Base-by-base conservation (phyloP, 345 rosid genomes). In the Geranium rotundifolium region DNA sequence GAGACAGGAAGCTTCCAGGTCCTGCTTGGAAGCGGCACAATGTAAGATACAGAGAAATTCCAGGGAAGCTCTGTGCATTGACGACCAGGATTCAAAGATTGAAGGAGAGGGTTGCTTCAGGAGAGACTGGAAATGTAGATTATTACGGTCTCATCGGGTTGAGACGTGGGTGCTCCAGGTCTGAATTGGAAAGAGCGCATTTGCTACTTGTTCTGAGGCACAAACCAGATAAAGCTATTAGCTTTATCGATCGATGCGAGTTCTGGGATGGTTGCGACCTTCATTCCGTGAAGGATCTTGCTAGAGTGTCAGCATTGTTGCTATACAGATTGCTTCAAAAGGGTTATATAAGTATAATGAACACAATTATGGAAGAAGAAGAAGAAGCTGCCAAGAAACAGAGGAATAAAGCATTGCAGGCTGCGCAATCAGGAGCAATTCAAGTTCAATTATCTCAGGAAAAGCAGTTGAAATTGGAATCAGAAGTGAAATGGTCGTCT, bases 331-430 rank as follows among this genome's bases (percentile, higher is more conserved):
- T 76, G 74, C 73, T 79, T 1, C 80, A 76, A 67, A 79, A 71
- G 63, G 83, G 78, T 23, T 67, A 76, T 55, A 54, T 70, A 6
- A 71, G 62, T 20, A 39, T 79, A 5, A 66, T 62, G 75, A 52
- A 78, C 2, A 66, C 72, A 4, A 69, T 76, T 7, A 50, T 57
- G 31, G 85, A 83, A n/a, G 27, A 23, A 23, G 27, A 23, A 23
- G 98, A 92, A 59, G 89, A 80, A 67, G 85, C 76, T 0, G 78
- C 80, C 0, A 91, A 88, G 75, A 82, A 81, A 39, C 81, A 76
- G 69, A 79, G 84, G 64, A 89, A 80, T 84, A 77, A 73, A 41
- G 75, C 81, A 58, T 57, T 78, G 27, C 79, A 74, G 71, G 78
- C 76, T 18, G 84, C 75, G 10, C 90, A 78, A 41, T 23, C 27